Conservation (phyloP, 192 early-diverging fungal species). For the Entophlyctis helioformis region DNA sequence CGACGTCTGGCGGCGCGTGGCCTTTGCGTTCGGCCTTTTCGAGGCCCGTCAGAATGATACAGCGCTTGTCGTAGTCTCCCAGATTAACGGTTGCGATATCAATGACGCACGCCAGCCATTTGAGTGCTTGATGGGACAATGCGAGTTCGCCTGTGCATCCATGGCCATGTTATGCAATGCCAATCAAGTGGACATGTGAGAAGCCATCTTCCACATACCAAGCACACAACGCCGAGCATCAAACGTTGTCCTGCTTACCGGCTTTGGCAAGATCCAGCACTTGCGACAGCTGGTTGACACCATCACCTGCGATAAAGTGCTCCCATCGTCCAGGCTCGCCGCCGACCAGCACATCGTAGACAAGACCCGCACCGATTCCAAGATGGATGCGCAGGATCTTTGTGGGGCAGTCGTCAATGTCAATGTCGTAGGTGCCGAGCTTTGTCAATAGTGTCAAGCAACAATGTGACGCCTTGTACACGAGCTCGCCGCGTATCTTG, state of each 20-base stretch:
- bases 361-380: slow-evolving; percentile 35
- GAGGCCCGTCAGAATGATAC: slow-evolving; percentile 25
- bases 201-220: too few relatives aligned
- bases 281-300: slow-evolving; percentile 27
- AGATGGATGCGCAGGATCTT: slow-evolving; percentile 33
- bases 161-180: too few relatives aligned
- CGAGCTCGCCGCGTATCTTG: slow-evolving; percentile 30
- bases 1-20: slow-evolving; percentile 8
- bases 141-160: slow-evolving; percentile 27
- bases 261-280: slow-evolving; percentile 38
- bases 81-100: slow-evolving; percentile 24
- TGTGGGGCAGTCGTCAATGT: slow-evolving; percentile 25
- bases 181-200: slow-evolving; percentile 3
- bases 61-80: slow-evolving; percentile 34
- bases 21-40: slow-evolving; percentile 15
- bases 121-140: slow-evolving; percentile 36
- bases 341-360: slow-evolving; percentile 38
- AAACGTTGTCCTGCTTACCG: slow-evolving; percentile 21
- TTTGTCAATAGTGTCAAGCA: slow-evolving; percentile 27
- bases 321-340: slow-evolving; percentile 32
- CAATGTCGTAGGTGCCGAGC: slow-evolving; percentile 29
- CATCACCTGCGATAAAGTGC: slow-evolving; percentile 41
- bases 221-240: too few relatives aligned
- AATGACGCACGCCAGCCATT: slow-evolving; percentile 16
- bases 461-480: slow-evolving; percentile 31